phyloP scores from a whole-genome alignment of 331 rosid genomes.

The Dryas integrifolia region DNA sequence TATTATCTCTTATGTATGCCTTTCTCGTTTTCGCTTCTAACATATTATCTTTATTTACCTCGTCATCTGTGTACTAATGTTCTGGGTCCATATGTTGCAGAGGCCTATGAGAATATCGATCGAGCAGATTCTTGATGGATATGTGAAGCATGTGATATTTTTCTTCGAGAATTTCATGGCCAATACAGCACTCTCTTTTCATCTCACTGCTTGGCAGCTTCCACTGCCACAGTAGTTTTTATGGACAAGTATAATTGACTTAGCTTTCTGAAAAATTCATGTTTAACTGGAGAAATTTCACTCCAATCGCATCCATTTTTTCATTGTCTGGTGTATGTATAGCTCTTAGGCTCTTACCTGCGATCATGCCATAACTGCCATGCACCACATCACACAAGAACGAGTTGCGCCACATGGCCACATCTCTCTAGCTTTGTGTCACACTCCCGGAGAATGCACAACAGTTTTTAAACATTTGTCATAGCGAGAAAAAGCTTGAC shows the following conservation, averaged over 20 bases:
- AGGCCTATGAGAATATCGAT: conserved; percentile 46
- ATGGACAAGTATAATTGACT: background rate
- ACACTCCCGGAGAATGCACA: too few species aligned
- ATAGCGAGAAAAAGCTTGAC: too few species aligned
- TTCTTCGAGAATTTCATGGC: background rate
- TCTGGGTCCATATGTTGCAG: conserved; percentile 37
- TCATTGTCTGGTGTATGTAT: background rate
- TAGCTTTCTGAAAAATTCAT: background rate
- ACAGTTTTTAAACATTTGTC: too few species aligned
- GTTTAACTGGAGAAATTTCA: background rate
- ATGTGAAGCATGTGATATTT: background rate
- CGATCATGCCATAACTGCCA: too few species aligned
- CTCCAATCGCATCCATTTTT: background rate
- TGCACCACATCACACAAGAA: too few species aligned
- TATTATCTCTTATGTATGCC: background rate
- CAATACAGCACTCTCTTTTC: background rate
- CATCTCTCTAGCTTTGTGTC: too few species aligned
- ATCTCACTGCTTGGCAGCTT: background rate
- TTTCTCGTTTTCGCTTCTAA: conserved; percentile 10
- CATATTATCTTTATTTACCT: background rate
- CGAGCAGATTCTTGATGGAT: background rate
- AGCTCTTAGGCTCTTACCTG: background rate
- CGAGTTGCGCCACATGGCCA: too few species aligned
- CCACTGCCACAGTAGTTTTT: background rate
- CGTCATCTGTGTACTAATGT: conserved; percentile 14